Evolutionary conservation across 805 yeast species (phyloP), one percentile per base, ranked within the genome.

Genomic region (Dipodascus geniculatus): DNA sequence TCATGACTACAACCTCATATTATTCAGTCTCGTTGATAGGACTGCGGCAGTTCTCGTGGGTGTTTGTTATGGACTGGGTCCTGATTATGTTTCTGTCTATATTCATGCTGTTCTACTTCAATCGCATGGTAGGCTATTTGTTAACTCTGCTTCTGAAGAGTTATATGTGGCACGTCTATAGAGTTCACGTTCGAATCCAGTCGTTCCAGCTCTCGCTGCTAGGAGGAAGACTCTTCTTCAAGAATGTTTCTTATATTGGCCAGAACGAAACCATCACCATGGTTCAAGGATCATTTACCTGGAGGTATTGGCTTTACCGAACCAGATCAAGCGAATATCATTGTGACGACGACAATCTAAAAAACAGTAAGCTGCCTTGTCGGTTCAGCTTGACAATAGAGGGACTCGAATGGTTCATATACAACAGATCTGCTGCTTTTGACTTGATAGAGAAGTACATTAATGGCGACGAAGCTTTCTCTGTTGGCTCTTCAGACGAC

Each of bases 221-320:
- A 1, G 95, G 89, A 2, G 98, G 98, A 0, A 75, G 96, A 24
- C 54, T 91, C 6, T 80, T 86, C 63, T 80, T 89, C 63, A 85
- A 83, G 59, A 87, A 89, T 65, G 64, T 90, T 19, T 78, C 85
- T 2, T 73, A 87, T 11, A 78, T 86, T 3, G 85, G 88, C n/a
- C 74, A 80, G 50, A 84, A 90, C 68, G 80, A 81, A 56, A 81
- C 95, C 1, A 63, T 87, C 0, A 78, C 87, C 8, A 74, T 86
- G 1, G 75, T 86, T 23, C 82, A 83, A 56, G 85, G 91, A 1
- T 79, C 80, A 60, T 63, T 91, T 23, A 86, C 95, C 0, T 93
- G 98, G 98, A 69, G 95, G 56, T 91, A 88, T 66, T 93, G 98
- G 98, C 71, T 87, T 51, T 69, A 72, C 2, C 59, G 68, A 31